Evolutionary conservation across 2,329 filamentous ascomycete genomes (phyloP).

Genomic region (Aspergillus tanneri): DNA sequence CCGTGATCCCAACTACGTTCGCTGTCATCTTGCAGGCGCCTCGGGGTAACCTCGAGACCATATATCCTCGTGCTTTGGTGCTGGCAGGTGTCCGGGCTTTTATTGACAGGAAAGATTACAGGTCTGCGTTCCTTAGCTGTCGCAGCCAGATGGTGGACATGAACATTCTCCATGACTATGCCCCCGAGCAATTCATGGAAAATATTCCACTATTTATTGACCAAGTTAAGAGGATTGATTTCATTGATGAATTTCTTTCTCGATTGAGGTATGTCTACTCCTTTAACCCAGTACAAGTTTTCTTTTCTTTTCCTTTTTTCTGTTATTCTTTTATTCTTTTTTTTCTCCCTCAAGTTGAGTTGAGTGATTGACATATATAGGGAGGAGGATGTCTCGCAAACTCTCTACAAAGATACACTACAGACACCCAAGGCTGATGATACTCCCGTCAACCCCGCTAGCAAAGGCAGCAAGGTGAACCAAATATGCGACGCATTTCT

Average conservation of each 20-base stretch:
- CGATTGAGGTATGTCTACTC: slow-evolving; percentile 64
- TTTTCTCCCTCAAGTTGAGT: too few relatives aligned
- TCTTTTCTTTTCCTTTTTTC: slow-evolving; percentile 32
- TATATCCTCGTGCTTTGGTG: slow-evolving; percentile 89
- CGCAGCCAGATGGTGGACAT: slow-evolving; percentile 93
- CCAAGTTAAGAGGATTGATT: slow-evolving; percentile 76
- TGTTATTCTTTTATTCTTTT: too few relatives aligned
- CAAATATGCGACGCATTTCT: slow-evolving; percentile 83
- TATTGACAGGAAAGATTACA: slow-evolving; percentile 78
- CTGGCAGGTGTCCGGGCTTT: slow-evolving; percentile 81
- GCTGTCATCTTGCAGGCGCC: slow-evolving; percentile 91
- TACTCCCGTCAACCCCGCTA: slow-evolving; percentile 26
- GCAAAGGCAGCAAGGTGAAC: slow-evolving; percentile 68
- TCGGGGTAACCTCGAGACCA: slow-evolving; percentile 90
- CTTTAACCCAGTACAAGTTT: neutral
- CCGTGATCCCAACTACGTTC: slow-evolving; percentile 84
- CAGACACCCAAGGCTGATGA: slow-evolving; percentile 41
- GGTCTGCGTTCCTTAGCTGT: slow-evolving; percentile 80
- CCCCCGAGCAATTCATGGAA: slow-evolving; percentile 78
- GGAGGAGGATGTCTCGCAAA: slow-evolving; percentile 88
- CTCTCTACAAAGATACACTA: slow-evolving; percentile 88
- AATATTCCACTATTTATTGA: slow-evolving; percentile 75
- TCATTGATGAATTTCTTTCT: slow-evolving; percentile 88
- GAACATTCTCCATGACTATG: slow-evolving; percentile 94
- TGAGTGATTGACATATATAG: too few relatives aligned